Evolutionary conservation across 805 yeast genomes (phyloP), one percentile per base, ranked within the genome.

Genomic region (Naumovozyma baii): DNA sequence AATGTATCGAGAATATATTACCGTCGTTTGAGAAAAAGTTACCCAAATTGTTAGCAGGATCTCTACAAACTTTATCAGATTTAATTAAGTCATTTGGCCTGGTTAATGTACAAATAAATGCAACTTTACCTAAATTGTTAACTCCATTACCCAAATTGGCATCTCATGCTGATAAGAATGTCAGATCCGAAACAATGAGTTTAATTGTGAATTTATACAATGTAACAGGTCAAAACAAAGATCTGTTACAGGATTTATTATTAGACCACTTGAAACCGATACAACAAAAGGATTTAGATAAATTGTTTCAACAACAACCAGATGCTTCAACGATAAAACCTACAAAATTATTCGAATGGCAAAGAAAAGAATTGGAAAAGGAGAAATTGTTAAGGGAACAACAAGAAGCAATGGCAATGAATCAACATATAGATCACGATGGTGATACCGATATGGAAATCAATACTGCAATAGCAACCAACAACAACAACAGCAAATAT

Each of bases 101-200:
- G 10, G 41, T 37, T 13, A 47, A 53, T 30, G 43, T 50, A 18
- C 4, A 18, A 5, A 18, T 44, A 9, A 17, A 34, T 13, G 25
- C n/a, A 10, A 33, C 40, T 12, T 30, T 47, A 14, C 25, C 33
- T 25, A 39, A 34, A 44, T 74, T 7, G 67, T 78, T 31, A 61
- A 76, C 36, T 78, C 90, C 9, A 70, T 61, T 92, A 25, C 77
- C 85, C 1, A 80, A 77, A 49, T 60, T 87, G 36, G 86, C 86
- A 54, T 79, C 76, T 2, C 95, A 88, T 60, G 84, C 94, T 1
- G 97, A 92, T 61, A 76, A 73, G 46, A 83, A 75, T 39, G 96
- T 92, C 5, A 74, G 98, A 54, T 73, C 78, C 1, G 94, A 83
- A 55, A 76, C 96, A 2, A 70, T 80, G 4, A 67, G 69, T 33